These are phyloP conservation scores for Nidularia pulvinata DNA, from an alignment of 768 basidiomycete species.

Conservation along the genomic window DNA sequence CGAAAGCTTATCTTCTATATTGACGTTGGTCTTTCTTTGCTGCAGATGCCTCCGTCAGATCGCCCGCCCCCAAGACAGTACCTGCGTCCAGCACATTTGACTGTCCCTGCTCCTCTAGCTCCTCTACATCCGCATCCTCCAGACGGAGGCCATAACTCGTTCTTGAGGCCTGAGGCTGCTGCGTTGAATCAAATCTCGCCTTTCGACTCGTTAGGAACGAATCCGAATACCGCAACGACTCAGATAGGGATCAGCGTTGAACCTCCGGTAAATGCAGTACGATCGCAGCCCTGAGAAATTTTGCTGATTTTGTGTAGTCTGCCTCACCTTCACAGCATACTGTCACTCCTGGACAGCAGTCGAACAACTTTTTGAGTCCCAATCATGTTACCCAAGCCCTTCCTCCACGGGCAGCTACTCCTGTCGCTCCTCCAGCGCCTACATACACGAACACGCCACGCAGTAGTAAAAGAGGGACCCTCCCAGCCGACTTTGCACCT, in stretches of 20 bases:
- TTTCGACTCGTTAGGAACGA: neutral
- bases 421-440: neutral
- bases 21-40: neutral
- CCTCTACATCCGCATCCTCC: neutral
- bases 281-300: conserved; percentile 1
- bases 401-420: neutral
- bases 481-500: neutral
- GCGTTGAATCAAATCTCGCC: neutral
- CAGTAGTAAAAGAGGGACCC: neutral
- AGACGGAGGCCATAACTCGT: neutral
- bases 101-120: conserved; percentile 14
- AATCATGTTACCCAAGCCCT: neutral
- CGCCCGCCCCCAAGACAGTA: conserved; percentile 1
- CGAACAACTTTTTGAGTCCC: too few species aligned
- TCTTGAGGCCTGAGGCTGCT: neutral
- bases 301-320: conserved; percentile 8
- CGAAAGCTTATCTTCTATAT: neutral
- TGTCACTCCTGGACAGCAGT: neutral
- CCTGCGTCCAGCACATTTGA: conserved; percentile 12
- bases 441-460: neutral
- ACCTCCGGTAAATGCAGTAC: conserved; percentile 13
- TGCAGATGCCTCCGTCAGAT: conserved; percentile 1
- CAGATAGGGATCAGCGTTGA: conserved; percentile 14
- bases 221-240: conserved; percentile 1
- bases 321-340: conserved; percentile 3